Evolutionary conservation across 139 green algal species (phyloP).

Genomic region (Asterochloris erici): DNA sequence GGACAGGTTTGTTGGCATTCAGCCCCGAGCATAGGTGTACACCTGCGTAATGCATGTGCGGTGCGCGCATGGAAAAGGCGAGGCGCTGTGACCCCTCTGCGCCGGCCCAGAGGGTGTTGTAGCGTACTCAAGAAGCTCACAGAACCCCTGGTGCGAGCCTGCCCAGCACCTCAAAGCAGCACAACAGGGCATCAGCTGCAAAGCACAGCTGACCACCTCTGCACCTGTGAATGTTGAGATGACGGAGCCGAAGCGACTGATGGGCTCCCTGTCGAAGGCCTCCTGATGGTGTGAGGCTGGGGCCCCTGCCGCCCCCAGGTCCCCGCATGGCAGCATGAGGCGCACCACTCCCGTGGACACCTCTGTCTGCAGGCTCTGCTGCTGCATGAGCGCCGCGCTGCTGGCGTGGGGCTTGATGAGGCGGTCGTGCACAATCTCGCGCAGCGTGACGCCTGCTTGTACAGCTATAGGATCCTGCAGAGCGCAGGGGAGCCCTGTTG

Average conservation of each 20-base stretch:
- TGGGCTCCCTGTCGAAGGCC: too few species aligned
- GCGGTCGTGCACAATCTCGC: conserved; percentile 16
- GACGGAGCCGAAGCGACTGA: too few species aligned
- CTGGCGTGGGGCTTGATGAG: not conserved
- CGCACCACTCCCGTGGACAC: conserved; percentile 11
- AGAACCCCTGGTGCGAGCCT: too few species aligned
- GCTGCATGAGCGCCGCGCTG: conserved; percentile 2
- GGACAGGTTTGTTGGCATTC: not conserved
- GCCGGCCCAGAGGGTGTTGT: too few species aligned
- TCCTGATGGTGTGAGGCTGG: too few species aligned
- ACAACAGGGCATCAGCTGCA: too few species aligned
- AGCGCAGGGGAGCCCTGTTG: not conserved
- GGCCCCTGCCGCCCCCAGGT: not conserved
- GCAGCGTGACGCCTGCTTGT: not conserved
- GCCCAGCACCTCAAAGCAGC: too few species aligned
- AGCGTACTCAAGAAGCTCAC: too few species aligned
- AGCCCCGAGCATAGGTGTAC: not conserved
- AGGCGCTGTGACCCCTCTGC: too few species aligned
- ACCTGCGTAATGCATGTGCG: not conserved
- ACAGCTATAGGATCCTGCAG: conserved; percentile 17
- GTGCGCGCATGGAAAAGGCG: too few species aligned
- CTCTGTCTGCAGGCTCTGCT: conserved; percentile 12
- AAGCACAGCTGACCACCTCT: too few species aligned
- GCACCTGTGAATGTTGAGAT: too few species aligned
- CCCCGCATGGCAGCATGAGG: conserved; percentile 16